Base-by-base conservation (phyloP, 2,329 filamentous ascomycete genomes). In the Mycocentrospora acerina region DNA sequence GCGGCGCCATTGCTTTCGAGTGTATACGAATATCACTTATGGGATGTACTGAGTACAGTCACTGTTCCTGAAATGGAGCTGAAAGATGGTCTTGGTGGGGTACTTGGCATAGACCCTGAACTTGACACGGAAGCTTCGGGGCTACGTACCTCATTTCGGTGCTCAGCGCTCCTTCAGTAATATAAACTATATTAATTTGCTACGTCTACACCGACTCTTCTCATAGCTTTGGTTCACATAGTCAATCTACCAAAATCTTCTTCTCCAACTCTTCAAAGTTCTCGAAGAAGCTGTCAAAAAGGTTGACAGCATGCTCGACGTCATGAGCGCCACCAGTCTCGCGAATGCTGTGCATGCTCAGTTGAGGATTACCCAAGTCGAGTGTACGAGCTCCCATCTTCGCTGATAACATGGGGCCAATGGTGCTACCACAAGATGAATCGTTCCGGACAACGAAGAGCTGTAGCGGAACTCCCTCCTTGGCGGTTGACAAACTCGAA, bases 361-460 rank as follows among this genome's bases (percentile, higher is more conserved):
- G 75, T 73, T 97, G 91, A 18, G 91, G 85, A 70, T 96, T 97
- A 8, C 91, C 91, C 40, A 97, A 71, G 70, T 98, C 93, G 29
- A 98, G 76, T 2, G 93, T 97, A 46, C 93, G 78, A 37, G 89
- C 83, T 40, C 93, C 93, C 56, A 97, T 74, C 42, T 85, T 85
- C 16, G 91, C 90, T 37, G 86, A 87, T 30, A 97, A 76, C 83
- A 96, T 96, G n/a, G 93, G 93, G 0, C 93, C 93, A 60, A 98
- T 98, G 24, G 93, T 98, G 72, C 88, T 91, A 39, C 93, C 93
- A 67, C 93, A 98, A 35, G 86, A 82, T 4, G 86, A 93, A 67
- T 98, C 93, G 69, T 98, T 98, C 61, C 90, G 82, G 31, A 97
- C 91, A 27, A 98, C 93, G 60, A 97, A 97, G 26, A 97, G 75